Evolutionary conservation across 768 basidiomycete genomes (phyloP), one percentile per base, ranked within the genome.

Genomic region (Pulveroboletus sp.): DNA sequence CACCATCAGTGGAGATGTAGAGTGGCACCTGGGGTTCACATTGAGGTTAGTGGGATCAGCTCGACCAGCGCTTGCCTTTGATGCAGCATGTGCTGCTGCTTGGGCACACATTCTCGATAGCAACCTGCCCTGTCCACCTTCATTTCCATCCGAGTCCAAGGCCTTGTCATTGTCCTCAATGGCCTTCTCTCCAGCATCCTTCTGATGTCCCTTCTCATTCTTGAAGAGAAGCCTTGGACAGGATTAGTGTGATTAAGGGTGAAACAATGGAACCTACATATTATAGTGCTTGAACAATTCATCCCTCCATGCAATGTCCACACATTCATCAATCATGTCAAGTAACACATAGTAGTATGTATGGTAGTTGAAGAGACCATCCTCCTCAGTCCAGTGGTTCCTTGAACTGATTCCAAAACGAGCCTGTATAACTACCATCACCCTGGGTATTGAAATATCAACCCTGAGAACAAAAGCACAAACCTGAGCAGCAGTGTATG

Each of bases 291-390:
- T 41, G 8, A 29, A n/a, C 4, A 27, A n/a, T 6, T 5, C 24
- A 5, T 41, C 12, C 16, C 16, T 41, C 40, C 40, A 41, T 29
- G n/a, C 29, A 12, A 8, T 11, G 5, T 31, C 29, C 2, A 6
- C 17, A 10, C n/a, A 36, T 6, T 51, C 34, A 7, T 32, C 8
- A 24, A 51, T 50, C 2, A 37, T 2, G 17, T 51, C 29, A 8
- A 55, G 6, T 1, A 55, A 14, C 0, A 8, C 23, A 30, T 55
- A 55, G 27, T 55, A 52, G 3, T 44, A 55, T 2, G 11, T 34
- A 3, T 20, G 16, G 20, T 55, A 48, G 3, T 32, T 51, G 26
- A 52, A 51, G 8, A 35, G 4, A 1, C 50, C 42, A 3, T 55
- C 54, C 2, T 29, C 30, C 26, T 55, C 45, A 1, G 5, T 6